Base-by-base conservation (phyloP, 2,329 filamentous ascomycete genomes). In the Moelleriella libera region DNA sequence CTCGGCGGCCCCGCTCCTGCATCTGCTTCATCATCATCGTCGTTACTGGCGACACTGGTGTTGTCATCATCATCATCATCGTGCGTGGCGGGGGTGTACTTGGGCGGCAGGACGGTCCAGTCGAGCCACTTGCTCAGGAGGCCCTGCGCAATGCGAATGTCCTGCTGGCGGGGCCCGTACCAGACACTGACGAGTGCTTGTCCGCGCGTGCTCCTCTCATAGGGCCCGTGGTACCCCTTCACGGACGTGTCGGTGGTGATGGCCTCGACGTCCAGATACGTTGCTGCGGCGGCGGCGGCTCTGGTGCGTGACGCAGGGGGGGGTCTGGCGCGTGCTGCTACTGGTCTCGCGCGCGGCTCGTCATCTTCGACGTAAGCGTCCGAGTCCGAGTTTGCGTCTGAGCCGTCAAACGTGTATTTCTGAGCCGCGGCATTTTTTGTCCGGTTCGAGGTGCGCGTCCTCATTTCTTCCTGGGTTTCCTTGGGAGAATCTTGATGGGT, bases 81-180 rank as follows among this genome's bases (percentile, higher is more conserved):
- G 6, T 59, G 57, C 21, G 21, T 21, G 21, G 21, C 21, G 21
- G 21, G 2, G 21, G 21, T 21, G 21, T 21, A 21, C 49, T 59
- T 63, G 2, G 63, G 61, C 28, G 69, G 69, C 43, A 72, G 54
- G 7, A 69, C 61, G 4, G 63, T 61, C 55, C 61, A 67, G 43
- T 58, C 53, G 30, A 58, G 57, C 68, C 68, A 72, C n/a, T 64
- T 65, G 44, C 63, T 61, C 31, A 69, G 55, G 54, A 71, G 56
- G 30, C 57, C 59, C 55, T 64, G 61, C 30, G 63, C 58, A 43
- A 62, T 58, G 39, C 55, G 59, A 48, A 71, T 55, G 6, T 60
- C 56, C 6, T 60, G 54, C 30, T 57, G 55, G 29, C 63, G 61
- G 0, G 68, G 64, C 1, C 69, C 69, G 52, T 69, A 73, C 62